Conservation (phyloP, 257 asterid genomes). For the Prunella vulgaris region DNA sequence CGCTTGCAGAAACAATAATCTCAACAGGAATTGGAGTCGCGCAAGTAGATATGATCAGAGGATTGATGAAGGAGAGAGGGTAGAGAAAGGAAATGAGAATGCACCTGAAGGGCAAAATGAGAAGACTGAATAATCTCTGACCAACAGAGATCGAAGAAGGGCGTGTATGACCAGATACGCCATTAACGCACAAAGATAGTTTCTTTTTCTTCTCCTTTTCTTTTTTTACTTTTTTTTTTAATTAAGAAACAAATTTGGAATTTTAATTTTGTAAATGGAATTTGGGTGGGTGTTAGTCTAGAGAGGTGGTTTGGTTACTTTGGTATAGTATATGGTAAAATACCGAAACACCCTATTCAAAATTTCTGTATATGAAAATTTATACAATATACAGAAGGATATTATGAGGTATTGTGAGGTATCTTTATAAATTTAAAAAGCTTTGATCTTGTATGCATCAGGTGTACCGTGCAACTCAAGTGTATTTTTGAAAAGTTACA, state of each 20-base stretch:
- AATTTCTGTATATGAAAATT: no score
- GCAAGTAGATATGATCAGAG: not conserved
- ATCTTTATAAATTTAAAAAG: no score
- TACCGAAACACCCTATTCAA: no score
- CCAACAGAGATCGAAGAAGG: conserved; percentile 36
- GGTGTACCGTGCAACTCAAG: no score
- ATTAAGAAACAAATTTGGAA: not conserved
- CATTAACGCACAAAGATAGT: conserved; percentile 37
- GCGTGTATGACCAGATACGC: conserved; percentile 32
- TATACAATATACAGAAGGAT: no score
- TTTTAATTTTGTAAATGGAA: not conserved
- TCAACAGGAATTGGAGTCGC: conserved; percentile 12
- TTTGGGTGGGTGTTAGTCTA: not conserved
- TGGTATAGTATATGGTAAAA: no score
- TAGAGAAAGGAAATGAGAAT: conserved; percentile 3
- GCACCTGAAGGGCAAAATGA: conserved; percentile 33
- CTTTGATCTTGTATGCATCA: no score
- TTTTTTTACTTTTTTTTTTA: not conserved
- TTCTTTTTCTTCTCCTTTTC: conserved; percentile 18
- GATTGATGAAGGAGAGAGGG: conserved; percentile 2
- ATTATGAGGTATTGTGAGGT: no score
- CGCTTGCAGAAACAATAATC: conserved; percentile 3
- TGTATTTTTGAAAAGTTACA: no score
- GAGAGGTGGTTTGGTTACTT: no score
- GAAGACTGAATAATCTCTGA: conserved; percentile 30